Conservation (phyloP, 2,329 filamentous ascomycete genomes). For the Cordyceps javanica region DNA sequence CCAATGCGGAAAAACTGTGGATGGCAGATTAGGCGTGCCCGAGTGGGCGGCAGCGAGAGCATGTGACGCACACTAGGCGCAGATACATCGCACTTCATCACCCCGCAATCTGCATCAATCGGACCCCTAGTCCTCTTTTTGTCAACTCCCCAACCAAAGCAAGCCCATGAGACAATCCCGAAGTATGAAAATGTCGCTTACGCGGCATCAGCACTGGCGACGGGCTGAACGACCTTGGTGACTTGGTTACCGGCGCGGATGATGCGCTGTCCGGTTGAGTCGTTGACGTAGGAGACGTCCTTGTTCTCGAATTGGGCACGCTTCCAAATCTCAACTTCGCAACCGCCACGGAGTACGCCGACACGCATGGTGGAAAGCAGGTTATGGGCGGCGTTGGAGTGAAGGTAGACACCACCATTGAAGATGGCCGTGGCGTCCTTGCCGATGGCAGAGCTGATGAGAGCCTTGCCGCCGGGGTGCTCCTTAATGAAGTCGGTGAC, state of each 20-base stretch:
- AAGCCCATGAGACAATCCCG: neutral
- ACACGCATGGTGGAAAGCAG: conserved; percentile 82
- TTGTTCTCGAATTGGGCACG: conserved; percentile 78
- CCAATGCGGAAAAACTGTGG: conserved; percentile 2
- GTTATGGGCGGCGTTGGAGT: conserved; percentile 88
- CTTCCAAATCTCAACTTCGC: conserved; percentile 92
- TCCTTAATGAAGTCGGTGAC: conserved; percentile 79
- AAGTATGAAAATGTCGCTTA: conserved; percentile 29
- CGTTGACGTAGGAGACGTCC: conserved; percentile 72
- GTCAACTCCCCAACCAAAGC: neutral
- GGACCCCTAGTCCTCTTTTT: neutral
- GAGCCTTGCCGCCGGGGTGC: conserved; percentile 83
- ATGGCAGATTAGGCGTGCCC: neutral
- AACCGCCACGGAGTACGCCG: conserved; percentile 78
- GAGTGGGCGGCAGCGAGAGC: neutral
- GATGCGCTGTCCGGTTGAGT: conserved; percentile 74
- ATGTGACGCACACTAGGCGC: neutral
- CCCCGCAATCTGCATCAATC: neutral
- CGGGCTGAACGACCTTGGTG: conserved; percentile 74
- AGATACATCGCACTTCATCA: neutral
- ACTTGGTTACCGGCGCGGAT: conserved; percentile 80
- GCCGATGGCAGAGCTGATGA: conserved; percentile 75
- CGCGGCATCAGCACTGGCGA: conserved; percentile 78
- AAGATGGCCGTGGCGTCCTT: conserved; percentile 89
- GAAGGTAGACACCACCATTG: conserved; percentile 85